Evolutionary conservation across 108 stramenopile genomes (phyloP).

Genomic region (Nitzschia inconspicua): DNA sequence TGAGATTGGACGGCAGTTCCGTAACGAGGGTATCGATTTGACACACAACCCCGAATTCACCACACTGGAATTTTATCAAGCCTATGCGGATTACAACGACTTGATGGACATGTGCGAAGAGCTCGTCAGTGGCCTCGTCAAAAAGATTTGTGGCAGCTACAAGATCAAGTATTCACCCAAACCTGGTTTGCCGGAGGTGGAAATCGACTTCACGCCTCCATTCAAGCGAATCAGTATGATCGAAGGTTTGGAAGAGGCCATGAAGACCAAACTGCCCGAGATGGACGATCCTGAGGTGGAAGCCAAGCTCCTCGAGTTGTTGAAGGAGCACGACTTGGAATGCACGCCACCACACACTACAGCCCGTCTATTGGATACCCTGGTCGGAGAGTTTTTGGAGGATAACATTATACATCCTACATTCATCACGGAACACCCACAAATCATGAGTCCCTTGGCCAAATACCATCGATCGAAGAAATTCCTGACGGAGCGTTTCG

Average conservation of each 20-base stretch:
- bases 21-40: slow-evolving; percentile 99
- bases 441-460: slow-evolving; percentile 99
- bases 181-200: slow-evolving; percentile 81
- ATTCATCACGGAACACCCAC: slow-evolving; percentile 95
- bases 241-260: slow-evolving; percentile 91
- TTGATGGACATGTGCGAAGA: slow-evolving; percentile 98
- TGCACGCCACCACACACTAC: slow-evolving; percentile 96
- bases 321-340: slow-evolving; percentile 78
- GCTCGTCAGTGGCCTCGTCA: slow-evolving; percentile 94
- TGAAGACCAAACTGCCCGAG: slow-evolving; percentile 80
- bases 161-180: slow-evolving; percentile 96
- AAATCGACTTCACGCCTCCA: slow-evolving; percentile 98
- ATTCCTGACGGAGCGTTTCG: slow-evolving; percentile 97
- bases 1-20: slow-evolving; percentile 99
- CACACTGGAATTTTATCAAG: slow-evolving; percentile 98
- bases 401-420: slow-evolving; percentile 85
- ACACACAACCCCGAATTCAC: slow-evolving; percentile 99
- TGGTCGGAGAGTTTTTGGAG: slow-evolving; percentile 97
- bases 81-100: slow-evolving; percentile 99
- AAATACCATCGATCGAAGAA: slow-evolving; percentile 96
- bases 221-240: slow-evolving; percentile 97
- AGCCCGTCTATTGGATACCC: slow-evolving; percentile 93
- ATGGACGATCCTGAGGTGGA: slow-evolving; percentile 86
- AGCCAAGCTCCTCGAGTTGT: slow-evolving; percentile 65
- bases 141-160: slow-evolving; percentile 90